A percentile compares a stretch with the other conserved stretches of the same genome.
phyloP scores from a whole-genome alignment of 176 grass and related monocot genomes.

The Lolium multiflorum region DNA sequence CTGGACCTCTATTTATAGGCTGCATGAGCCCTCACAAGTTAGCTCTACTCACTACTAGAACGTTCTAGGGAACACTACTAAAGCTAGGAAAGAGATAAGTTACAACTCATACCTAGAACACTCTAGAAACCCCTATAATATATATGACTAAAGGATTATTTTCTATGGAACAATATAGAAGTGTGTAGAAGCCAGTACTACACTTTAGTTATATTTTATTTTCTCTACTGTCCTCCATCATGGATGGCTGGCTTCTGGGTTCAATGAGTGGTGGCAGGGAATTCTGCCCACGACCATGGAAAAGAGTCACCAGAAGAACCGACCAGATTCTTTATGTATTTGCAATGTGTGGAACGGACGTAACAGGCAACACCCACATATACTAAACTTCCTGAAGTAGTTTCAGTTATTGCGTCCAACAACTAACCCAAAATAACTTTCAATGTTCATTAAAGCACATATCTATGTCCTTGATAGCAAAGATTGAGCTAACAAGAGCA shows the following conservation, averaged over 20 bases:
- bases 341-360: background rate
- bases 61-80: too few relatives aligned
- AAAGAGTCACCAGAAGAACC: background rate
- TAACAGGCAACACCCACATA: background rate
- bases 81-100: too few relatives aligned
- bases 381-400: background rate
- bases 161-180: too few relatives aligned
- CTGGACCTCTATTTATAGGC: too few relatives aligned
- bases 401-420: background rate
- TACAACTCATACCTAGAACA: too few relatives aligned
- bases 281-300: background rate
- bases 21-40: too few relatives aligned
- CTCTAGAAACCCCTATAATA: too few relatives aligned
- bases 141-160: too few relatives aligned
- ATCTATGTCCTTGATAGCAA: background rate
- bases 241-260: background rate
- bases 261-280: background rate
- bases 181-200: too few relatives aligned
- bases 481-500: background rate
- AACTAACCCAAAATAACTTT: background rate
- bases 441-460: background rate
- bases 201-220: too few relatives aligned
- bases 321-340: background rate
- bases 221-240: too few relatives aligned
- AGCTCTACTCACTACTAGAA: too few relatives aligned